A percentile compares a stretch with the other conserved stretches of the same genome.
phyloP scores from a whole-genome alignment of 495 filamentous ascomycete species.

The Hypoxylon trugodes region DNA sequence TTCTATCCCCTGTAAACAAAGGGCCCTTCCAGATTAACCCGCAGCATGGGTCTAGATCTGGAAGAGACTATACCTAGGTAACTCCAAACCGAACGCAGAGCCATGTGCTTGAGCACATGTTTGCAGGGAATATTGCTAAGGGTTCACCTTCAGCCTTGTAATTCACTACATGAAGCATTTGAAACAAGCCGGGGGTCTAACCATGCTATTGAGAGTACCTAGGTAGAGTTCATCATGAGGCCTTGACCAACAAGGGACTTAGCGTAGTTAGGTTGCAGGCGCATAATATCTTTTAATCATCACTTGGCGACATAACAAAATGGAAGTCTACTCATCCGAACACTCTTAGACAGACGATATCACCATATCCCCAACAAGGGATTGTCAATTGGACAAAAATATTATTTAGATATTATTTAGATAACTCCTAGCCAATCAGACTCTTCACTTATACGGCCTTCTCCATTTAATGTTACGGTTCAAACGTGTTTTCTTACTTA shows the following conservation, averaged over 20 bases:
- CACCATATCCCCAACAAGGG: no score
- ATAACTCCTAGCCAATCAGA: no score
- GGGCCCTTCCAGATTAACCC: not conserved
- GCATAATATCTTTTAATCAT: slow-evolving; percentile 2
- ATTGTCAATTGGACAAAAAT: no score
- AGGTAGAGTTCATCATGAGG: no score
- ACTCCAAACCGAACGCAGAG: not conserved
- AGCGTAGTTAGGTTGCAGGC: slow-evolving; percentile 8
- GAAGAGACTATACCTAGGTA: not conserved
- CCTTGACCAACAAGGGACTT: not conserved
- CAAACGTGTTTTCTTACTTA: not conserved
- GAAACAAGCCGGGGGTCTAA: not conserved
- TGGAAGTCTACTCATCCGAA: no score
- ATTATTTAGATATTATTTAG: not conserved
- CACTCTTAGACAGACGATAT: no score
- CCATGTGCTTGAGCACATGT: slow-evolving; percentile 25
- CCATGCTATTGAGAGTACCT: no score
- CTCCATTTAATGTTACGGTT: no score
- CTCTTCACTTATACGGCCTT: no score
- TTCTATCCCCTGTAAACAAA: not conserved
- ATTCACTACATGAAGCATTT: not conserved
- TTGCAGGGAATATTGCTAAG: slow-evolving; percentile 2
- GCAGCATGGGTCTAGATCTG: not conserved
- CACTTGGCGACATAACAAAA: no score
- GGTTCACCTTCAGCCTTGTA: slow-evolving; percentile 11